Base-by-base conservation (phyloP, 1,139 yeast genomes). In the Geotrichum candidum region DNA sequence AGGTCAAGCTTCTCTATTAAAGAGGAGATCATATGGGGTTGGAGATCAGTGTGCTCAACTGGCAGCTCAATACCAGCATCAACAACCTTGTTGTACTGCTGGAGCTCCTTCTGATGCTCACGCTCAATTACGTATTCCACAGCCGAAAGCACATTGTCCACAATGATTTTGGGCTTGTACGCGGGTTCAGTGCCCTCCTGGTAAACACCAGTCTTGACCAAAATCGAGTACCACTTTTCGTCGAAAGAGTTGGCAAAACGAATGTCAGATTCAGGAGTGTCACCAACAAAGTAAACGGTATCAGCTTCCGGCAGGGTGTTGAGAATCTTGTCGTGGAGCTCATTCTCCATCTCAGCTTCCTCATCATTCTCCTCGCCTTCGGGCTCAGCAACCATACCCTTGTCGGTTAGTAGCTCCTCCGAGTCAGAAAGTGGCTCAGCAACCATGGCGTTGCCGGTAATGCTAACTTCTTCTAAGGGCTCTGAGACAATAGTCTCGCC, bases 241-340 rank as follows among this genome's bases (percentile, higher is more conserved):
- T 89, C 96, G 74, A 88, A 94, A 27, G 91, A 84, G 76, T 89
- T 89, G 60, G 96, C 96, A 76, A 89, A 89, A 72, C 95, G 80
- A 66, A 89, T 88, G 74, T 89, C 96, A 3, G 92, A 86, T 74
- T 88, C 96, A 18, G 96, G 96, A n/a, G 96, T 89, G 73, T 89
- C 96, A 68, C 96, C 96, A 57, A 89, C 95, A 77, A 89, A 89
- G 74, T 88, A 89, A 23, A 88, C 95, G 0, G 94, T 87, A 5
- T 90, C 86, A 1, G 94, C 91, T 13, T 92, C 91, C 13, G 95
- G 95, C 66, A 88, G 78, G 66, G 86, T 64, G 41, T 68, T 66
- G 23, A 59, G 58, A 38, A 65, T 63, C 23, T 56, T 64, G 52
- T 62, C 65, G 27, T 58, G 63, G 5, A 60, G 56, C n/a, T 61